Evolutionary conservation across 2,329 filamentous ascomycete species (phyloP).

Genomic region (Talaromyces sp.): DNA sequence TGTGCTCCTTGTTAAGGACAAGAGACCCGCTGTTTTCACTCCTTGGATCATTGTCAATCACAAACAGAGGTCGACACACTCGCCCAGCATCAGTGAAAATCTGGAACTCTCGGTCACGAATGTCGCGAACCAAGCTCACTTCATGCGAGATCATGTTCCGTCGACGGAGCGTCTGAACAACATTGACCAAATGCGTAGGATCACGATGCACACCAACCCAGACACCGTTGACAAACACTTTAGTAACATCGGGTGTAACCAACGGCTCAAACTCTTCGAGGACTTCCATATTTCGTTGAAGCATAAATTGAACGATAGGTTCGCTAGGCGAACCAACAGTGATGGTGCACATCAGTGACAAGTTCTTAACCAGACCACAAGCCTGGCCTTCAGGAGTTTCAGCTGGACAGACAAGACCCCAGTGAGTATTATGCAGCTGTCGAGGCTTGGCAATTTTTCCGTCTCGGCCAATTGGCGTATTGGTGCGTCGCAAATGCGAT

Average conservation of each 20-base stretch:
- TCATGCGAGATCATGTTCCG: constrained; percentile 83
- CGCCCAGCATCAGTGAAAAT: constrained; percentile 96
- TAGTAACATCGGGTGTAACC: constrained; percentile 84
- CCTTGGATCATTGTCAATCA: constrained; percentile 78
- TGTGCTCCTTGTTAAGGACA: constrained; percentile 78
- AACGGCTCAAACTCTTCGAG: constrained; percentile 90
- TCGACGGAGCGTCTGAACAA: constrained; percentile 71
- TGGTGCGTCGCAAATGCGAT: constrained; percentile 93
- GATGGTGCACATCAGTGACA: constrained; percentile 97
- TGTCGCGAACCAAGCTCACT: constrained; percentile 91
- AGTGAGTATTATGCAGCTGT: constrained; percentile 97
- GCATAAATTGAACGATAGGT: constrained; percentile 92
- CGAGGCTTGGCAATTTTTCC: constrained; percentile 97
- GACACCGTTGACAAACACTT: constrained; percentile 95
- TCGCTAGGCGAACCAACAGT: constrained; percentile 89
- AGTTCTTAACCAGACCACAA: constrained; percentile 95
- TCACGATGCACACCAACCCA: constrained; percentile 97
- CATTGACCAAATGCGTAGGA: constrained; percentile 74
- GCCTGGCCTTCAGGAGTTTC: constrained; percentile 98
- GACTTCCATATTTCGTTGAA: constrained; percentile 90
- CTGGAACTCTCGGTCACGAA: constrained; percentile 95
- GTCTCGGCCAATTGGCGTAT: constrained; percentile 95
- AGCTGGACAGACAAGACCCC: constrained; percentile 94
- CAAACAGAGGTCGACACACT: constrained; percentile 89
- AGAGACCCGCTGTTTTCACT: constrained; percentile 71